A percentile compares a stretch with the other conserved stretches of the same genome.
Evolutionary conservation across 1,284 basidiomycete genomes (phyloP).

Genomic region (Mycosarcoma maydis): DNA sequence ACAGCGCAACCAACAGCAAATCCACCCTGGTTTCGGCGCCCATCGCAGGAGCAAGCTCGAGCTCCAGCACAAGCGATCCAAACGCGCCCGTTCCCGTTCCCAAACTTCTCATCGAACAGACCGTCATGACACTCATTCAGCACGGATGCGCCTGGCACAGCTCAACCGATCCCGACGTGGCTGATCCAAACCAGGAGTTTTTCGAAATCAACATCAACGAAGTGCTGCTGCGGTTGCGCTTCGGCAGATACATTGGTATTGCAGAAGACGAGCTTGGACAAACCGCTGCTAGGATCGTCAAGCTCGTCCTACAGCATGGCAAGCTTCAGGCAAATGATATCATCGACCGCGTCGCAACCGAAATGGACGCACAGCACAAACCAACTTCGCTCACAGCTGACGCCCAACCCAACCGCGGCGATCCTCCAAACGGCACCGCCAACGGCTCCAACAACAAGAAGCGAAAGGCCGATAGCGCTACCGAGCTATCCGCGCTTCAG

Average conservation of each 20-base stretch:
- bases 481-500: constrained; percentile 8
- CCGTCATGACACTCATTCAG: constrained; percentile 85
- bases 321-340: constrained; percentile 83
- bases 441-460: constrained; percentile 31
- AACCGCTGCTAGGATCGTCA: constrained; percentile 70
- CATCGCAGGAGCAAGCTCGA: constrained; percentile 38
- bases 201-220: constrained; percentile 68
- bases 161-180: constrained; percentile 37
- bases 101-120: constrained; percentile 75
- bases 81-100: constrained; percentile 74
- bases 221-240: constrained; percentile 65
- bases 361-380: constrained; percentile 17
- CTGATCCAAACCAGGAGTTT: constrained; percentile 57
- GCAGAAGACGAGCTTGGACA: constrained; percentile 75
- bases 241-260: constrained; percentile 77
- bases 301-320: constrained; percentile 79
- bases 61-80: constrained; percentile 67
- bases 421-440: constrained; percentile 10
- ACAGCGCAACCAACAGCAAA: constrained; percentile 13
- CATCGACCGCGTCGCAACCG: constrained; percentile 70
- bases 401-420: constrained; percentile 7
- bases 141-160: constrained; percentile 75
- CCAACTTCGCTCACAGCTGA: constrained; percentile 2
- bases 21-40: constrained; percentile 31
- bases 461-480: constrained; percentile 30